Evolutionary conservation across 2,329 filamentous ascomycete species (phyloP), one percentile per base, ranked within the genome.

Genomic region (Aplosporella prunicola): DNA sequence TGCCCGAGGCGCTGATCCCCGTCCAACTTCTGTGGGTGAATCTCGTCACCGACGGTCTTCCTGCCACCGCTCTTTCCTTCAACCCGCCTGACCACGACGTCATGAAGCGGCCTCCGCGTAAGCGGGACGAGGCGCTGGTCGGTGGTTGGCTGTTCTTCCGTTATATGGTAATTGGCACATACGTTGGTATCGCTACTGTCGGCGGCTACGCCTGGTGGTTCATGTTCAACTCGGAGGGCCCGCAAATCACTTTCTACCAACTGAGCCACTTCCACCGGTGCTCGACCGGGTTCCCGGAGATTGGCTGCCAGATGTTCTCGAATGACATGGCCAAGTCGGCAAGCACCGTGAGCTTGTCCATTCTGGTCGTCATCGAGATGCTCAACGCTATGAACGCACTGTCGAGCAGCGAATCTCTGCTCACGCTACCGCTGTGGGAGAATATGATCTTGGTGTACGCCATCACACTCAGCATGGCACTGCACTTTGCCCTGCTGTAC

Each of bases 201-300:
- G 87, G 82, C 54, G 91, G 93, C 30, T 98, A 98, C 57, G 89
- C 86, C n/a, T 98, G 91, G 91, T 98, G 87, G 85, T 98, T 96
- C 71, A 88, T 98, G 82, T 94, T 82, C 70, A 89, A 96, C 67
- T 66, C 78, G 7, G 77, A 80, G 48, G 91, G 91, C 1, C 91
- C 91, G 16, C 84, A 93, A 60, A 93, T 98, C 62, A 78, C 71
- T 45, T 94, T 96, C 67, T 82, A 74, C 60, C 85, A 98, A 58
- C 70, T 98, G 48, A 69, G 82, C 16, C 82, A 93, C 66, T 98
- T 96, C 78, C 91, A 98, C 67, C 80, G 80, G 57, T 98, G 91
- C 74, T 81, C 81, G 0, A 54, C 82, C 11, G 71, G 86, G 41
- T 96, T 93, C 67, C 76, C 87, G 0, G 80, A 89, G 51, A 85